A percentile compares a stretch with the other conserved stretches of the same genome.
Conservation (phyloP, 2,329 filamentous ascomycete species). For the Xylariaceae sp. region DNA sequence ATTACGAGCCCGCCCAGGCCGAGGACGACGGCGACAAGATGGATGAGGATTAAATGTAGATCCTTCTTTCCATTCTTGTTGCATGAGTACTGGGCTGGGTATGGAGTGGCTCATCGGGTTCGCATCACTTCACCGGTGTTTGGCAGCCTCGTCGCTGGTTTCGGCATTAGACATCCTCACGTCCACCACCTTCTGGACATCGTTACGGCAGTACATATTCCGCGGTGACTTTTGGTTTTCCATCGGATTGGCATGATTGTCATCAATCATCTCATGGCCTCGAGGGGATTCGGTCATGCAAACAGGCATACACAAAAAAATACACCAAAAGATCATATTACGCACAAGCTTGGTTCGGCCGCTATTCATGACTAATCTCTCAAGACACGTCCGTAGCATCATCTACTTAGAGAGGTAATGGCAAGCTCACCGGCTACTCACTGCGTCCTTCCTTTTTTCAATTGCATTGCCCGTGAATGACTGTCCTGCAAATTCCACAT, state of each 20-base stretch:
- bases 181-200: not conserved
- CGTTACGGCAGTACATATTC: not conserved
- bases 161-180: not conserved
- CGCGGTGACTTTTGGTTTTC: not conserved
- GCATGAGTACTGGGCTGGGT: slow-evolving; percentile 10
- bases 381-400: too few relatives aligned
- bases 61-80: not conserved
- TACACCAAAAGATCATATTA: not conserved
- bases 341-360: not conserved
- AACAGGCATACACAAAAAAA: not conserved
- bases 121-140: not conserved
- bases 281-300: not conserved
- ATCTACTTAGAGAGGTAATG: too few relatives aligned
- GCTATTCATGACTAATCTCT: too few relatives aligned
- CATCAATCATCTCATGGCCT: not conserved
- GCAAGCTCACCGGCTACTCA: too few relatives aligned
- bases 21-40: slow-evolving; percentile 72
- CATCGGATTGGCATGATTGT: not conserved
- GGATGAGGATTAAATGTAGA: slow-evolving; percentile 52
- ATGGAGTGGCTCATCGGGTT: not conserved
- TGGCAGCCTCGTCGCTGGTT: not conserved
- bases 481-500: too few relatives aligned
- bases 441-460: too few relatives aligned
- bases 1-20: slow-evolving; percentile 61
- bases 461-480: too few relatives aligned